A percentile compares a stretch with the other conserved stretches of the same genome.
phyloP scores from a whole-genome alignment of 495 filamentous ascomycete genomes.

The Neurospora hispaniola region DNA sequence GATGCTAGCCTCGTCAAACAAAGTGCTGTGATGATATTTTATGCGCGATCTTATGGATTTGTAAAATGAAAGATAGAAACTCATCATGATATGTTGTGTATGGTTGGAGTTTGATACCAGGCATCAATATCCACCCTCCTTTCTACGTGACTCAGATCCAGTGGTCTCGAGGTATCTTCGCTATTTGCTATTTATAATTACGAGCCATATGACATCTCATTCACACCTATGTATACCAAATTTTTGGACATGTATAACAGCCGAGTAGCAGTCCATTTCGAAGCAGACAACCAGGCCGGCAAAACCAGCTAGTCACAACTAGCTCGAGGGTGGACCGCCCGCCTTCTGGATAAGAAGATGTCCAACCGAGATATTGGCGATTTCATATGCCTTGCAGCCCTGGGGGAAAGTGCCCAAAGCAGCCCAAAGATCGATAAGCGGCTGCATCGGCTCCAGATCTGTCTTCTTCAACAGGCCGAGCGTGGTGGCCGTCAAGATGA shows the following conservation, averaged over 20 bases:
- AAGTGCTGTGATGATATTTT: background rate
- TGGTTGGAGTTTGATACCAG: background rate
- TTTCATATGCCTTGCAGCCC: constrained; percentile 49
- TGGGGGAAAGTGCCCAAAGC: constrained; percentile 71
- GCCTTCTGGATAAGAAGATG: constrained; percentile 36
- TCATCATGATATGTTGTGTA: background rate
- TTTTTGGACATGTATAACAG: background rate
- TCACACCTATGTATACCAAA: background rate
- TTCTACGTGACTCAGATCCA: background rate
- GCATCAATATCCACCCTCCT: background rate
- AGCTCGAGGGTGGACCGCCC: constrained; percentile 17
- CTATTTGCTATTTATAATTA: background rate
- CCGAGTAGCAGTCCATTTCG: background rate
- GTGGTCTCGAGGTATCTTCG: background rate
- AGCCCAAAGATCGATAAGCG: constrained; percentile 80
- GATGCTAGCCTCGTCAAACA: background rate
- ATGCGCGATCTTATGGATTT: background rate
- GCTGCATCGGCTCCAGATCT: constrained; percentile 90
- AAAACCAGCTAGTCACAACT: background rate
- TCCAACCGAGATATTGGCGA: constrained; percentile 38
- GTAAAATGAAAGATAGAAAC: background rate
- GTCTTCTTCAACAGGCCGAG: constrained; percentile 73
- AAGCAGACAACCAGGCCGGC: background rate
- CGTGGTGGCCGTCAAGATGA: constrained; percentile 77
- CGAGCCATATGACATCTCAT: background rate